Base-by-base conservation (phyloP, 306 rosid species). In the Inga oerstediana region DNA sequence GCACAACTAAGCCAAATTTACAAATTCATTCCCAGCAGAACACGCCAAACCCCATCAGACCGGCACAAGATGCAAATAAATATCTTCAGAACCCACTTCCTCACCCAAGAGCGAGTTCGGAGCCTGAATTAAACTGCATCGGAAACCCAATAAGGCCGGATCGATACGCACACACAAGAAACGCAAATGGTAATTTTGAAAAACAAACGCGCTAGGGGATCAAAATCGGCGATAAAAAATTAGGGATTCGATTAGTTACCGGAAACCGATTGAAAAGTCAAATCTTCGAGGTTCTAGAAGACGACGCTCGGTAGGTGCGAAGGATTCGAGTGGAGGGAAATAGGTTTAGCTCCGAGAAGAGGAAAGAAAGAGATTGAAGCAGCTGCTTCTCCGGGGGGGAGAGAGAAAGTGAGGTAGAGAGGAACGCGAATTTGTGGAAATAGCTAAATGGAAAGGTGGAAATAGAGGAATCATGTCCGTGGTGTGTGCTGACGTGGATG, bases 401-500 rank as follows among this genome's bases (percentile, higher is more conserved):
- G 83, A 83, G 82, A 82, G 82, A 79, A 1, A 79, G 79, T 58
- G 79, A 83, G 79, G 72, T 0, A 74, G 79, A 72, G 79, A 54
- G 61, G 19, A 16, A 30, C 48, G 70, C 22, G 9, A 2, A 8
- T 0, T 2, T 8, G 3, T 0, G 45, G 32, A 41, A 30, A 15
- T 10, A n/a, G 24, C 11, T 37, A 39, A 39, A 39, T 39, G 44
- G 27, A 7, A 72, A 62, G 77, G 70, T 56, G 59, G 62, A 84
- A 75, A 73, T 71, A 3, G 64, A 58, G 64, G 66, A 76, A 79
- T 58, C 56, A 27, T 13, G 41, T 43, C 10, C n/a, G 22, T 4
- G 46, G 81, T 30, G 32, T 30, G 83, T 34, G 75, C 77, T 85
- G 80, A 91, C 89, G 85, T 89, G 94, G 90, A 87, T 37, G 3